Percentiles rank a stretch among this genome's conserved stretches.
These are phyloP conservation scores for Geotrichum candidum DNA, from an alignment of 1,139 yeast species.

Conservation along the genomic window DNA sequence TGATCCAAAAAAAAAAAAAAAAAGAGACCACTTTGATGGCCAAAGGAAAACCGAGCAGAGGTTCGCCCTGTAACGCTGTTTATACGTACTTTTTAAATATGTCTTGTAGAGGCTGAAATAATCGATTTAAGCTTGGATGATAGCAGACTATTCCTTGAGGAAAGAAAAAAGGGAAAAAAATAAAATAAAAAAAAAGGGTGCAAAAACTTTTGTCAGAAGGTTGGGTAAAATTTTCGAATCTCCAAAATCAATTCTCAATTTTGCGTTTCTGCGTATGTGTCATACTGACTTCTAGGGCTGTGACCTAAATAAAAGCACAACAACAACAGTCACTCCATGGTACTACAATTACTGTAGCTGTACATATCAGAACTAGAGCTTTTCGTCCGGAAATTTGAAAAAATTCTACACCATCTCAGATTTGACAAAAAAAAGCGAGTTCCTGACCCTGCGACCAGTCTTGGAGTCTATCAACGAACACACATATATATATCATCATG, in stretches of 20 bases:
- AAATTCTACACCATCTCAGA: not conserved
- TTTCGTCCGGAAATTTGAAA: not conserved
- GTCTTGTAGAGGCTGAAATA: slow-evolving; percentile 38
- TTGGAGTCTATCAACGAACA: not conserved
- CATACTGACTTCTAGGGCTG: not conserved
- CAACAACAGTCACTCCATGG: not conserved
- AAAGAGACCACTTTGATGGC: not conserved
- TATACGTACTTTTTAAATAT: not conserved
- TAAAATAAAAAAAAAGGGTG: slow-evolving; percentile 14
- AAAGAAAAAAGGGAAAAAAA: slow-evolving; percentile 20
- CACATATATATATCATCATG: not conserved
- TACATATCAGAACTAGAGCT: not conserved
- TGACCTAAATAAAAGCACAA: not conserved
- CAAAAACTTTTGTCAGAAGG: slow-evolving; percentile 7
- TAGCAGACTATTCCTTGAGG: slow-evolving; percentile 56
- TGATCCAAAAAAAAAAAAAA: not conserved
- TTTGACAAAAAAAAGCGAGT: not conserved
- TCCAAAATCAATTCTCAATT: slow-evolving; percentile 6
- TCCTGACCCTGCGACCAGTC: not conserved
- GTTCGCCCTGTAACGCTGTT: not conserved
- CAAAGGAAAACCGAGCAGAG: not conserved
- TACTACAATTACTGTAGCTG: not conserved
- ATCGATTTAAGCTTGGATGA: slow-evolving; percentile 49
- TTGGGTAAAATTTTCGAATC: slow-evolving; percentile 11
- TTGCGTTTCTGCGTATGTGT: not conserved